Base-by-base conservation (phyloP, 176 grass and related monocot species). In the Saccharum officinarum region DNA sequence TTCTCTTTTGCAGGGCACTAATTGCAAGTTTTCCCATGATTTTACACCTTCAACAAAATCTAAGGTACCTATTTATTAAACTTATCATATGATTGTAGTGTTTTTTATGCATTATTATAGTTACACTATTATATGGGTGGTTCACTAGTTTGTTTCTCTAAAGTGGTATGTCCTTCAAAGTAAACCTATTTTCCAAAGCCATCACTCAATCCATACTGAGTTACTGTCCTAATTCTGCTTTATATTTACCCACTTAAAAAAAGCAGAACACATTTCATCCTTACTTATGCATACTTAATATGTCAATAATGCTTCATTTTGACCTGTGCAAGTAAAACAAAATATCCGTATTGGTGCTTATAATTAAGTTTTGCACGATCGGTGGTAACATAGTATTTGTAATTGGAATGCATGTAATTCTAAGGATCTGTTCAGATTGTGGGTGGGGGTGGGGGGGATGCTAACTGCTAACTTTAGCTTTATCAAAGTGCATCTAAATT, bases 11-110 rank as follows among this genome's bases (percentile, higher is more conserved):
- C 90, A 98, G 97, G 93, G 93, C 40, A 75, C 71, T 67, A 55
- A 81, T 50, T 98, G 97, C 88, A 99, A 94, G 75, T 99, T 88
- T 86, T 99, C 97, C 64, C 97, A 99, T 66, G 97, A 99, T 63
- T 88, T 85, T 40, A 91, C 70, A 67, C 97, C 97, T 82, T 75
- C 87, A 81, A 99, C 97, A 86, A 99, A 99, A 87, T 99, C 86
- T 63, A 93, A 88, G 92, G 97, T 96, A 92, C 61, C 16, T 46
- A 14, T 68, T 1, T 78, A 59, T 41, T 67, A 15, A n/a, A 65
- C 78, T 61, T 38, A 66, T 67, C 52, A 17, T 75, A 17, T 77
- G 23, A 15, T 36, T 68, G 12, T 22, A 69, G 33, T 80, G 65
- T 76, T 75, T 40, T 16, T 55, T 52, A 73, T 71, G 57, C 26